Base-by-base conservation (phyloP, 2,329 filamentous ascomycete species). In the Diaporthe sp. region DNA sequence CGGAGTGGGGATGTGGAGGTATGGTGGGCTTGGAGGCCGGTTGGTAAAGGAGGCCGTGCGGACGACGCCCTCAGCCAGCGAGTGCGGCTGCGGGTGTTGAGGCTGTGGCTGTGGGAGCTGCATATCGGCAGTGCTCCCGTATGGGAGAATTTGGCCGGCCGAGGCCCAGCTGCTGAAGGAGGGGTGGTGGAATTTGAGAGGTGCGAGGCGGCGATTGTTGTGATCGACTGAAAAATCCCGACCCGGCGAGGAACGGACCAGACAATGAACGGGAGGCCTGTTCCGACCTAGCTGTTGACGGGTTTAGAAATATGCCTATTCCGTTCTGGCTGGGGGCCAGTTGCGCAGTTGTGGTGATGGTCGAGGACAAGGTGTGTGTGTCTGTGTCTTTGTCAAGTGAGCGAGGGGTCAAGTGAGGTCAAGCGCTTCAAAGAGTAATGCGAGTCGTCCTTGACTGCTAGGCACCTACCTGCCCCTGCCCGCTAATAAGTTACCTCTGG, bases 1-100 rank as follows among this genome's bases (percentile, higher is more conserved):
- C 25, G 70, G 58, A 39, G 71, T 75, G 4, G 85, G 83, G 22
- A 88, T 79, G 70, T 82, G 78, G 66, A 88, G 85, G 73, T 81
- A 82, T 4, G 87, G 87, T 42, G 85, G 85, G 30, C 82, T 85
- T 0, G 87, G 87, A 0, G 85, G 78, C 6, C 81, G 80, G 9
- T 76, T 78, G 19, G 80, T 79, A 76, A 85, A 88, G 1, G 82
- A 80, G 1, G 83, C 83, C 44, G 78, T 79, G 56, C 78, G 76
- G 32, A 79, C 63, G 17, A 77, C 77, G 35, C 76, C 78, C 9
- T 72, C 32, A 17, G 78, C 70, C 27, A 76, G 63, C 58, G 59
- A 32, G 61, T 53, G 4, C 12, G 39, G n/a, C 32, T 44, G 30
- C 27, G 32, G 8, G 22, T 32, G 17, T 32, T 35, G 68, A 42